Conservation (phyloP, 2,329 filamentous ascomycete species). For the Pyricularia sp. region DNA sequence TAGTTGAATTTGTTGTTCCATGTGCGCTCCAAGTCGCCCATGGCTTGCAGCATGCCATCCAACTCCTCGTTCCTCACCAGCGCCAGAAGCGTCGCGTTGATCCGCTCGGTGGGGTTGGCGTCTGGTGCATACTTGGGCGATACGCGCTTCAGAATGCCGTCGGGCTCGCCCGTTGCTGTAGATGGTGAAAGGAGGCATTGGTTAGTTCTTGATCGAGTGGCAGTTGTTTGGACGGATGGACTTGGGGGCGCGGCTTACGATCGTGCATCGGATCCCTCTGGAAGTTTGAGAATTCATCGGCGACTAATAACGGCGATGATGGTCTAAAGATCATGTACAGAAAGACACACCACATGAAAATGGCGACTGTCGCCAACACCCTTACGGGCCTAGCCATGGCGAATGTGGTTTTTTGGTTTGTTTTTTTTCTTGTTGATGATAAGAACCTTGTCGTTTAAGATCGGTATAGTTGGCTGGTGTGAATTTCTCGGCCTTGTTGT, state of each 20-base stretch:
- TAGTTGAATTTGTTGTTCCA: slow-evolving; percentile 99
- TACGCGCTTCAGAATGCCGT: slow-evolving; percentile 63
- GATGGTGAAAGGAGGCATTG: neutral
- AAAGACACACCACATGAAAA: slow-evolving; percentile 69
- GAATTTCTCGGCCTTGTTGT: neutral
- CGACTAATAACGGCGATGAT: slow-evolving; percentile 22
- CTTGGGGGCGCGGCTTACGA: slow-evolving; percentile 44
- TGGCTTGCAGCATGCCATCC: slow-evolving; percentile 73
- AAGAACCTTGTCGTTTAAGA: neutral
- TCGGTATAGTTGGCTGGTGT: neutral
- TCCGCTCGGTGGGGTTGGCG: slow-evolving; percentile 67
- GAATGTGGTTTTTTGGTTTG: slow-evolving; percentile 44
- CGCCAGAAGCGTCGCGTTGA: slow-evolving; percentile 86
- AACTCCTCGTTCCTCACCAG: slow-evolving; percentile 91
- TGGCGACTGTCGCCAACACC: slow-evolving; percentile 61
- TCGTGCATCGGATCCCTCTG: slow-evolving; percentile 79
- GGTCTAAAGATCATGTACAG: slow-evolving; percentile 64
- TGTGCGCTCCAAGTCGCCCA: slow-evolving; percentile 84
- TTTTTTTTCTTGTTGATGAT: too few species aligned
- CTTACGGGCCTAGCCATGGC: slow-evolving; percentile 78
- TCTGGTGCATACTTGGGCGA: slow-evolving; percentile 71
- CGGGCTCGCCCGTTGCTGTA: slow-evolving; percentile 73
- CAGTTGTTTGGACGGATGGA: neutral
- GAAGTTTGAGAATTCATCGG: slow-evolving; percentile 4
- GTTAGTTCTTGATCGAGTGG: slow-evolving; percentile 9